These are phyloP conservation scores for Rhizoclosmatium sp. DNA, from an alignment of 192 early-diverging fungal species.

Conservation along the genomic window DNA sequence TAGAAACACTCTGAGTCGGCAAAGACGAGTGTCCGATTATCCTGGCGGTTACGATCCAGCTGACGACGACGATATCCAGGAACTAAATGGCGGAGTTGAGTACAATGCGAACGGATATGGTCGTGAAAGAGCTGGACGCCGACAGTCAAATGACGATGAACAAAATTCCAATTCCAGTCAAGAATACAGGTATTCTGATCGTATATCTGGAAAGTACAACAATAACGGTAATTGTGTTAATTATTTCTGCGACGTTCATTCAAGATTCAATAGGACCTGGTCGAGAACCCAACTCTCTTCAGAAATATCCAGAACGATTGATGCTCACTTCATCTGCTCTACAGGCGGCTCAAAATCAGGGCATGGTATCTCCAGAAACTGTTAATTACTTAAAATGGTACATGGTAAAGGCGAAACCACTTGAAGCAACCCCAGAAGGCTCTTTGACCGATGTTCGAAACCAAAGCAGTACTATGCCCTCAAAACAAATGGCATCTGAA, in stretches of 20 bases:
- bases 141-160: conserved; percentile 3
- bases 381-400: conserved; percentile 14
- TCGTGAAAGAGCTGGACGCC: neutral
- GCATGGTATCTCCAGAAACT: conserved; percentile 27
- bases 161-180: conserved; percentile 9
- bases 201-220: conserved; percentile 28
- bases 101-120: neutral
- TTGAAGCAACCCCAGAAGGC: conserved; percentile 4
- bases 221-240: neutral
- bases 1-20: neutral
- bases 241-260: neutral
- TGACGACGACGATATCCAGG: conserved; percentile 1
- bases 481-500: neutral
- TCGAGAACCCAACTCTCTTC: neutral
- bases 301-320: neutral
- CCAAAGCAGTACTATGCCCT: neutral
- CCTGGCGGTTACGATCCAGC: neutral
- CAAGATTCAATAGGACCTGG: neutral
- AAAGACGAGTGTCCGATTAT: neutral
- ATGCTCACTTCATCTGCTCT: conserved; percentile 16
- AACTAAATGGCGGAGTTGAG: neutral
- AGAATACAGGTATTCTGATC: conserved; percentile 32
- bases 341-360: conserved; percentile 19
- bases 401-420: conserved; percentile 22
- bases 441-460: neutral